Evolutionary conservation across 225 moss, liverwort and hornwort species (phyloP), one percentile per base, ranked within the genome.

Genomic region (Sphagnum contortum): DNA sequence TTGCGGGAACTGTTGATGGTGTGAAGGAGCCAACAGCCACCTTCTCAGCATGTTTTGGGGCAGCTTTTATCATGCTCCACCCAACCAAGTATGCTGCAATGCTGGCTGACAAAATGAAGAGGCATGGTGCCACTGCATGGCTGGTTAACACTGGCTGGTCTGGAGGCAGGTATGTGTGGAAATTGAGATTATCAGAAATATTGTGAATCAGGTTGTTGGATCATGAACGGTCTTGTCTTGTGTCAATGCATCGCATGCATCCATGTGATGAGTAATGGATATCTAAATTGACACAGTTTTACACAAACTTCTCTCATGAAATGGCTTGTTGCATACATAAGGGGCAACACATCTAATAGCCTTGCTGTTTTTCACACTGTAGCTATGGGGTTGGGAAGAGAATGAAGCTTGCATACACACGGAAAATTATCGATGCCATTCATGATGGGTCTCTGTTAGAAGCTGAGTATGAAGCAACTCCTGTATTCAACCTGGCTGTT

Each of bases 61-160:
- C 98, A 4, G 98, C 98, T 44, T 98, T 98, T 81, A 93, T 98
- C 67, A 98, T 98, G 93, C 73, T 91, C 74, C 98, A 98, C 70
- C 98, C 98, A 0, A 98, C 98, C 5, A 93, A 88, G 72, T 98
- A 98, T 66, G 98, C 98, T 2, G 80, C 93, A 10, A 98, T 98
- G 98, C 73, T 98, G 12, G 93, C 98, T 6, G 91, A 93, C 50
- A 93, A 92, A 71, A 98, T 98, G 98, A 80, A 84, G 64, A 72
- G 57, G 61, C 76, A 93, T 57, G 91, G 91, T 51, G 83, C 91
- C 2, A 82, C 87, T 5, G 93, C 98, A 0, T 98, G 93, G 93
- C 65, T 98, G 61, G 98, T 98, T 49, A 98, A 98, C 79, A 98
- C 98, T 3, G 98, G 98, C 12, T 98, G 98, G 98, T 75, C 69